Conservation (phyloP, 257 asterid species). For the Hygrophila difformis region DNA sequence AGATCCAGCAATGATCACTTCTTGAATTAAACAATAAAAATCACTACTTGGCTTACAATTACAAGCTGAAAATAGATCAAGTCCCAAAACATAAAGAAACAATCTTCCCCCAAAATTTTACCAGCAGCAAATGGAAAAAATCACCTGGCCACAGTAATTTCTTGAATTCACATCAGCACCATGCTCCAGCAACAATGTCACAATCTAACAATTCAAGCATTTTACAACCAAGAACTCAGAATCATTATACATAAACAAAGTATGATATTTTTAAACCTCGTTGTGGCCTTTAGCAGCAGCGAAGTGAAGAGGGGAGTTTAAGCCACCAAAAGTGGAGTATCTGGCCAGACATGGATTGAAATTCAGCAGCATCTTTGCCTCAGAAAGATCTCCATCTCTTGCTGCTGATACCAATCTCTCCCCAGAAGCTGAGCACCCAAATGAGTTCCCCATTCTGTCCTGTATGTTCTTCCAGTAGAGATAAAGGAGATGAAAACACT, state of each 20-base stretch:
- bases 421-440: conserved; percentile 98
- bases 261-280: conserved; percentile 52
- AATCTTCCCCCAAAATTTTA: not conserved
- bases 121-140: not conserved
- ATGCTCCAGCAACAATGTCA: conserved; percentile 83
- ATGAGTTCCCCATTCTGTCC: conserved; percentile 73
- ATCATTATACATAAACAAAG: no score
- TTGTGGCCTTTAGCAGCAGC: conserved; percentile 98
- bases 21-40: conserved; percentile 13
- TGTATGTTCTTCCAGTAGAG: not conserved
- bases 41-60: no score
- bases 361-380: conserved; percentile 97
- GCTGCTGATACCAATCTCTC: conserved; percentile 99
- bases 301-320: conserved; percentile 94
- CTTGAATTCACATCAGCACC: conserved; percentile 99
- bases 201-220: conserved; percentile 52
- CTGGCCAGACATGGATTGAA: conserved; percentile 92
- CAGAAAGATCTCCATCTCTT: conserved; percentile 94
- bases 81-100: not conserved
- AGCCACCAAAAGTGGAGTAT: conserved; percentile 96
- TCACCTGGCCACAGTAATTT: conserved; percentile 82
- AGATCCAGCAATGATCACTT: no score
- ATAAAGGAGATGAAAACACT: not conserved
- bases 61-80: no score
- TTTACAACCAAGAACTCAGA: conserved; percentile 1